Evolutionary conservation across 108 stramenopile genomes (phyloP), one percentile per base, ranked within the genome.

Genomic region (Cylindrotheca closterium): DNA sequence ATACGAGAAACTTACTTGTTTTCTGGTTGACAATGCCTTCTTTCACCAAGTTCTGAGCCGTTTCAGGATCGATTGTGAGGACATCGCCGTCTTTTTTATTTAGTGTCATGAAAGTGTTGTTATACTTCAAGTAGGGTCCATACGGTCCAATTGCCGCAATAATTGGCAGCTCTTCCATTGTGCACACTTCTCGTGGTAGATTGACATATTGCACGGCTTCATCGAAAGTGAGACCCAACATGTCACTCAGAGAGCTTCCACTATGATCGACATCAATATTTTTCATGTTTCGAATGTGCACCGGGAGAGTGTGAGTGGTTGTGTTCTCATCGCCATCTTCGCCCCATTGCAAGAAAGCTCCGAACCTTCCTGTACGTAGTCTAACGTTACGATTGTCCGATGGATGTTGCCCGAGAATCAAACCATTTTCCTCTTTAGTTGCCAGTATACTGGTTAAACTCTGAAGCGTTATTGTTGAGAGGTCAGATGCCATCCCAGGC

Each of bases 51-150:
- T 45, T 28, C 33, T 56, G 19, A 8, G 84, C 79, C 7, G 31
- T 54, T 32, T 71, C 80, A 30, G 55, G 70, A 34, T 68, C 74
- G 22, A 85, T 55, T 8, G 65, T 66, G 3, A 81, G 24, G 8
- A 85, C 73, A 51, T 81, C 78, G 56, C 77, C 74, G 55, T 85
- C 84, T 19, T 31, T 65, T 50, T 58, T 33, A n/a, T 69, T 68
- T 30, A 85, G 28, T 27, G 62, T 60, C 12, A 73, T 59, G 25
- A 51, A 85, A 12, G 77, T 75, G 29, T 76, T 77, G 66, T 81
- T 79, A 63, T 74, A 80, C 61, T 79, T 85, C 46, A 85, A 30
- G 49, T 85, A 85, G 12, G 84, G 84, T 19, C 84, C 84, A 67
- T 85, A 85, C 23, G 77, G 84, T 24, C 84, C 84, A 28, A 85